Evolutionary conservation across 2,329 filamentous ascomycete species (phyloP).

Genomic region (Penicillium nordicum): DNA sequence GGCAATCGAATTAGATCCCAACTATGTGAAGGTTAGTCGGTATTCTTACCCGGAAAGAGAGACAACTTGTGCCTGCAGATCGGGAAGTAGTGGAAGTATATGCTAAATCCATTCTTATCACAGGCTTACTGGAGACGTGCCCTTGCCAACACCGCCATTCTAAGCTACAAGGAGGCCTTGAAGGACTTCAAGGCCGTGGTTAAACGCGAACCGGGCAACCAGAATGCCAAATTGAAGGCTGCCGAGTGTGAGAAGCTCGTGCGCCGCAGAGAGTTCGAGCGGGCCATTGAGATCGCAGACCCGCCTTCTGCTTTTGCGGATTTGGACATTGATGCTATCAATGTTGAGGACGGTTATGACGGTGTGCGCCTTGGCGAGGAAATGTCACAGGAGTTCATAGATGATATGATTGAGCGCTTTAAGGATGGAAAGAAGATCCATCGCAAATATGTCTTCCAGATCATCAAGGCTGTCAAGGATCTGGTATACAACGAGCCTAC

Average conservation of each 20-base stretch:
- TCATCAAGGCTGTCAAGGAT: constrained; percentile 83
- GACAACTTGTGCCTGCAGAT: neutral
- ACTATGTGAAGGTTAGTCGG: constrained; percentile 73
- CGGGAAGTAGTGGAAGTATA: neutral
- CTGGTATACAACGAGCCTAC: constrained; percentile 89
- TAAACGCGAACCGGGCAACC: constrained; percentile 80
- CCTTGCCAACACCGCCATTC: constrained; percentile 84
- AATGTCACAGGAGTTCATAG: constrained; percentile 96
- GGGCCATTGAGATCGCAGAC: constrained; percentile 89
- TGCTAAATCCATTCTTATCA: neutral
- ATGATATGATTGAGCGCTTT: constrained; percentile 95
- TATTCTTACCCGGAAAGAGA: neutral
- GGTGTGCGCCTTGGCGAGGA: constrained; percentile 69
- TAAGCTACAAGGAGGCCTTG: constrained; percentile 81
- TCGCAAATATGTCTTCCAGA: constrained; percentile 96
- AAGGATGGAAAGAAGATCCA: constrained; percentile 94
- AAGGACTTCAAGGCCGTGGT: constrained; percentile 90
- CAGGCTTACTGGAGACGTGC: constrained; percentile 94
- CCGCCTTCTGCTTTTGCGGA: constrained; percentile 89
- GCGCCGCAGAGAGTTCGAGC: constrained; percentile 86
- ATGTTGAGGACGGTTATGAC: constrained; percentile 79
- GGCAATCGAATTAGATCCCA: constrained; percentile 83
- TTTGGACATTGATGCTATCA: constrained; percentile 80
- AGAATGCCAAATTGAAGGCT: constrained; percentile 85
- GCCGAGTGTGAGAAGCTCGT: constrained; percentile 94